Evolutionary conservation across 345 rosid genomes (phyloP).

Genomic region (Raphanus raphanistrum): DNA sequence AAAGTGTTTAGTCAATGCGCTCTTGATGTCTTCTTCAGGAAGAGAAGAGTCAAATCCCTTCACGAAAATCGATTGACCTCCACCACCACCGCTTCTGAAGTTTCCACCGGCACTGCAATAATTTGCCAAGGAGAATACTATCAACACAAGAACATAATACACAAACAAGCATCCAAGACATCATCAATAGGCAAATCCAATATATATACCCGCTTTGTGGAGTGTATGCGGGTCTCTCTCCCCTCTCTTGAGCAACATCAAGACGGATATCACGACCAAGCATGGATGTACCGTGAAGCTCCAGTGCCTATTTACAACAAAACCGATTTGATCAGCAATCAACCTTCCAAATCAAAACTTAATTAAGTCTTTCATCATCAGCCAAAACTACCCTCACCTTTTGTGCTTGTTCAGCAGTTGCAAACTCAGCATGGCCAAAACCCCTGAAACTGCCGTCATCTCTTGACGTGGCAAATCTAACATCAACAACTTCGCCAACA

Average conservation of each 20-base stretch:
- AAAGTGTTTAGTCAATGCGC: constrained; percentile 57
- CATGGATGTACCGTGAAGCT: constrained; percentile 51
- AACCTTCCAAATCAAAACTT: background rate
- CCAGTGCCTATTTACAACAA: constrained; percentile 57
- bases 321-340: background rate
- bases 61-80: constrained; percentile 46
- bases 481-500: constrained; percentile 72
- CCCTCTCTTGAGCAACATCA: constrained; percentile 74
- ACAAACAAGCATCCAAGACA: background rate
- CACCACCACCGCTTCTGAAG: constrained; percentile 45
- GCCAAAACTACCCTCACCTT: constrained; percentile 43
- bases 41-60: constrained; percentile 62
- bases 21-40: constrained; percentile 57
- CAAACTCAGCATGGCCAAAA: constrained; percentile 81
- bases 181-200: no score
- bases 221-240: constrained; percentile 69
- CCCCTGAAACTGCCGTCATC: constrained; percentile 66
- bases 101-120: constrained; percentile 41
- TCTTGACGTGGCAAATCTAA: constrained; percentile 56
- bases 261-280: constrained; percentile 58
- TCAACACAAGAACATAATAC: background rate
- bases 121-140: background rate
- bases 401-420: constrained; percentile 59
- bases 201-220: constrained; percentile 80
- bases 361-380: background rate